Percentiles rank a stretch among this genome's conserved stretches.
These are phyloP conservation scores for Spergularia marina DNA, from an alignment of 148 eudicot species.

Conservation along the genomic window DNA sequence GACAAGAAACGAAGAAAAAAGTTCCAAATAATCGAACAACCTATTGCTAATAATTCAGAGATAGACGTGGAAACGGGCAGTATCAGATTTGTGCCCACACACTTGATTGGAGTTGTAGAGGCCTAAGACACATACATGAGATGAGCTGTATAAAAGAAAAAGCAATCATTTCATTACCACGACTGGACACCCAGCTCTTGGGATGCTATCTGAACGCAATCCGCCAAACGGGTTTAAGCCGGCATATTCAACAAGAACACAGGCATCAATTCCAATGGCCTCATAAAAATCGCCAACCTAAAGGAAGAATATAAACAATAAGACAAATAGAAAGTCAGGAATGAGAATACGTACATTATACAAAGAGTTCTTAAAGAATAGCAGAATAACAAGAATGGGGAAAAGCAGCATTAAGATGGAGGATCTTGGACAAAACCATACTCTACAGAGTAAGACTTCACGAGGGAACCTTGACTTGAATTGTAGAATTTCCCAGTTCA, in stretches of 20 bases:
- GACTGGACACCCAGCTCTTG: conserved; percentile 97
- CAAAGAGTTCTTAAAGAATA: conserved; percentile 6
- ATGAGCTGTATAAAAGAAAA: conserved; percentile 12
- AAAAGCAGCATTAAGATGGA: background rate
- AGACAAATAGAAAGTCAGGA: conserved; percentile 5
- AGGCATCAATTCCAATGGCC: conserved; percentile 94
- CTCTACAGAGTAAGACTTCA: conserved; percentile 91
- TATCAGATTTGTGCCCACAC: too few species aligned
- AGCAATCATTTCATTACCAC: conserved; percentile 50
- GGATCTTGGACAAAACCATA: conserved; percentile 34
- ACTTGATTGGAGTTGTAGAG: background rate
- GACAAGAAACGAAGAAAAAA: background rate
- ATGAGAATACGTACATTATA: background rate
- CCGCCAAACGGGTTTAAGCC: conserved; percentile 98
- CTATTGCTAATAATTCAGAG: background rate
- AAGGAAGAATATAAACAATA: conserved; percentile 13
- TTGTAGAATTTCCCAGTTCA: conserved; percentile 86
- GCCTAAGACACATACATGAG: conserved; percentile 3
- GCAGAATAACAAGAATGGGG: background rate
- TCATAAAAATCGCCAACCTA: conserved; percentile 98
- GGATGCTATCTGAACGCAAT: conserved; percentile 86
- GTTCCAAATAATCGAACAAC: background rate
- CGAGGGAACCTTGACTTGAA: conserved; percentile 98
- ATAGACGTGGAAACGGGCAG: background rate
- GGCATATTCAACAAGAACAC: conserved; percentile 94